Conservation (phyloP, 345 rosid species). For the Pugionium dolabratum region DNA sequence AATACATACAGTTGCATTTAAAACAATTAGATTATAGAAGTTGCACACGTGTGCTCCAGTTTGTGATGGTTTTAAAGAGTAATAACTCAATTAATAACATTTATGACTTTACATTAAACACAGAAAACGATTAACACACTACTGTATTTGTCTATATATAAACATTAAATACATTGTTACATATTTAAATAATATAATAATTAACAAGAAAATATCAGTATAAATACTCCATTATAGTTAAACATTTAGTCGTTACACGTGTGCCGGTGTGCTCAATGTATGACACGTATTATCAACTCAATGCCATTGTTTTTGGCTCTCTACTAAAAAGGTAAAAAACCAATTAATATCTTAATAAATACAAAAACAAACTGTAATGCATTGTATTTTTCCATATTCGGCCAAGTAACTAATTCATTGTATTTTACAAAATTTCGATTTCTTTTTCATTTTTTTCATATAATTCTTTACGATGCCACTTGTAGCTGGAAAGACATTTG, state of each 20-base stretch:
- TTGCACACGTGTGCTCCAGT: slow-evolving; percentile 19
- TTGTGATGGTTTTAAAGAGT: background rate
- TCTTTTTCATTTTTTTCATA: background rate
- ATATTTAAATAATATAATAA: too few species aligned
- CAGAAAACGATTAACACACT: too few species aligned
- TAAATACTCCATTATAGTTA: background rate
- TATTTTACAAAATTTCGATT: background rate
- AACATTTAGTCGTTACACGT: background rate
- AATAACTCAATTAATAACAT: background rate
- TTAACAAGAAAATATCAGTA: too few species aligned
- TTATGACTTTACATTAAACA: background rate
- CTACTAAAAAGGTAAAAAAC: slow-evolving; percentile 5
- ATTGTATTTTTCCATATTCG: background rate
- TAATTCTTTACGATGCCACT: slow-evolving; percentile 6
- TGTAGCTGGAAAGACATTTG: slow-evolving; percentile 5
- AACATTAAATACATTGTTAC: background rate
- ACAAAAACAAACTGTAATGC: background rate
- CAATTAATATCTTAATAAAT: background rate
- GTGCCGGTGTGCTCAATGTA: background rate
- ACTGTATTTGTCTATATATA: background rate
- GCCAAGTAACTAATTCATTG: too few species aligned
- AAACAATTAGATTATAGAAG: background rate
- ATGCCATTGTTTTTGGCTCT: background rate
- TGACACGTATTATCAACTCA: background rate
- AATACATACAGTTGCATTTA: background rate